phyloP scores from a whole-genome alignment of 2,329 filamentous ascomycete species.

The Elsinoe ampelina region DNA sequence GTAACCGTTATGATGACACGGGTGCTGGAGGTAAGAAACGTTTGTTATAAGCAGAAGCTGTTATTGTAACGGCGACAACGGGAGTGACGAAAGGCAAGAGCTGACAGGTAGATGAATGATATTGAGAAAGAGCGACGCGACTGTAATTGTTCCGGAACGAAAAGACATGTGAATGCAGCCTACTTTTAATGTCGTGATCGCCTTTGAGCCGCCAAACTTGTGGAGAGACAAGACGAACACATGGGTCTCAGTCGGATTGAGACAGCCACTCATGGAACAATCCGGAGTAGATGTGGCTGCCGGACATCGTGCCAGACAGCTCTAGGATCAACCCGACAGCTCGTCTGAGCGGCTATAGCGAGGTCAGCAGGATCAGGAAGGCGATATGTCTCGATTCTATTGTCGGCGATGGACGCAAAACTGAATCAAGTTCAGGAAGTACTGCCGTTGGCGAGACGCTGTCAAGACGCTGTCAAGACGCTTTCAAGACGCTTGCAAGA shows the following conservation, averaged over 20 bases:
- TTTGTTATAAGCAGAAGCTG: neutral
- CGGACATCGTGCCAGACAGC: neutral
- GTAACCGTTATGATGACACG: slow-evolving; percentile 3
- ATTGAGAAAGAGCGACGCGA: neutral
- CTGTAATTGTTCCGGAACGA: neutral
- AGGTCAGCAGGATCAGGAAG: neutral
- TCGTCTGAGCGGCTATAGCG: neutral
- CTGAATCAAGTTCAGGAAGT: neutral
- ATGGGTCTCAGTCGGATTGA: neutral
- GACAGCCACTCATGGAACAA: neutral
- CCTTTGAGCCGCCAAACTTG: neutral
- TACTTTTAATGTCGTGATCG: neutral
- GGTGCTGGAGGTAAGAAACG: neutral
- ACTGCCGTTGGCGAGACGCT: slow-evolving; percentile 1
- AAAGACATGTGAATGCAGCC: neutral
- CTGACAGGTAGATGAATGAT: neutral
- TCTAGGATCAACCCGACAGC: neutral
- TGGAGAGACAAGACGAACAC: neutral
- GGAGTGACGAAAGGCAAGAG: slow-evolving; percentile 8
- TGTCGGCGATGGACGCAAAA: neutral
- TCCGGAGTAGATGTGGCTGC: neutral
- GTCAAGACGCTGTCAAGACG: neutral
- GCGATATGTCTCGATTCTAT: slow-evolving; percentile 1
- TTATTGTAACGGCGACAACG: neutral
- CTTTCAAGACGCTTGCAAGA: neutral